Evolutionary conservation across 2,329 filamentous ascomycete genomes (phyloP).

Genomic region (Talaromyces sp.): DNA sequence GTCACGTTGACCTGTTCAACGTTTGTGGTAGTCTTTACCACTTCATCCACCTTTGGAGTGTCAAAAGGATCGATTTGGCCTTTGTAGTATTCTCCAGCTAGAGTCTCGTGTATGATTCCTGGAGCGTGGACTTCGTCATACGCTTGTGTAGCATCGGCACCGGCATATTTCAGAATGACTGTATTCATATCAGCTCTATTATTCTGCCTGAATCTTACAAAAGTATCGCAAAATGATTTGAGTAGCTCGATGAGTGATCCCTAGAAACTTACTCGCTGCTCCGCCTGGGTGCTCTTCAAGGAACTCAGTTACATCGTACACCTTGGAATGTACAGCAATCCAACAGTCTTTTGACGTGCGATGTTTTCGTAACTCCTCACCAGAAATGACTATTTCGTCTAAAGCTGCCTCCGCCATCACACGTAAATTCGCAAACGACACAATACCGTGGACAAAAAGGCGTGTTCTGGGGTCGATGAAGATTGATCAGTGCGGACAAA

Average conservation of each 20-base stretch:
- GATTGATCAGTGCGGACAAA: not conserved
- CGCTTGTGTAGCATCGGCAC: conserved; percentile 7
- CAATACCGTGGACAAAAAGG: not conserved
- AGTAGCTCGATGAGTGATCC: no score
- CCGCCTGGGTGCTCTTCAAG: conserved; percentile 88
- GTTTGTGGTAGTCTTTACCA: no score
- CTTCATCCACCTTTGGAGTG: not conserved
- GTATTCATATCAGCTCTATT: not conserved
- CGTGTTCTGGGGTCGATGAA: not conserved
- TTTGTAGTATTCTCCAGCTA: not conserved
- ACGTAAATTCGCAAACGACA: not conserved
- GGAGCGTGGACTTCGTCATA: conserved; percentile 14
- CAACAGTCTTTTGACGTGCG: conserved; percentile 7
- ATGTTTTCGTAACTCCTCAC: conserved; percentile 10
- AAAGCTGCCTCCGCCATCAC: not conserved
- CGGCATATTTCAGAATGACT: conserved; percentile 14
- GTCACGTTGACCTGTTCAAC: not conserved
- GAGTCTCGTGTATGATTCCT: conserved; percentile 4
- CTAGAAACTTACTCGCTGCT: not conserved
- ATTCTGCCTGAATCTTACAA: not conserved
- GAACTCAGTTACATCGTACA: conserved; percentile 94
- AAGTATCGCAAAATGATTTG: not conserved
- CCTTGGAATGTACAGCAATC: conserved; percentile 68
- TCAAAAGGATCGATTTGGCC: conserved; percentile 8
- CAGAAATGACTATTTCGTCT: not conserved